phyloP scores from a whole-genome alignment of 1,284 basidiomycete species.

The Leccinum variabile region DNA sequence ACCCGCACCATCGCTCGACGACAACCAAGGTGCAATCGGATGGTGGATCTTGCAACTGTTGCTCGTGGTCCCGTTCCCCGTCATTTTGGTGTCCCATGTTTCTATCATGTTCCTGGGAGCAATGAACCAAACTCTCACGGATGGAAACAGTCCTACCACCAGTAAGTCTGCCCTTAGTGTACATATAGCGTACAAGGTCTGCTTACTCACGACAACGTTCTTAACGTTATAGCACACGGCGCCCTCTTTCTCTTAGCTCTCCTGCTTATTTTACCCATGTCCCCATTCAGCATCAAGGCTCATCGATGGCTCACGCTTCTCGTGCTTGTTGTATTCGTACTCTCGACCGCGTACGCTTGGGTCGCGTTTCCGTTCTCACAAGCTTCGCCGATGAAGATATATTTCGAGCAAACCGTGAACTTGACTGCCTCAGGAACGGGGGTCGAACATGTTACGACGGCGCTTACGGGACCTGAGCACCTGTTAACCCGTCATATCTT shows the following conservation, averaged over 20 bases:
- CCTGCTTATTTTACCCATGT: constrained; percentile 56
- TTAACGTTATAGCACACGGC: constrained; percentile 50
- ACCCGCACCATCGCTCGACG: constrained; percentile 15
- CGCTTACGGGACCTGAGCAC: constrained; percentile 47
- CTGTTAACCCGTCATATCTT: constrained; percentile 49
- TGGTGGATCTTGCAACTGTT: constrained; percentile 69
- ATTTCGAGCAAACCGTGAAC: constrained; percentile 61
- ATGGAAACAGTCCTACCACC: constrained; percentile 53
- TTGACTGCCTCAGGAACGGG: constrained; percentile 34
- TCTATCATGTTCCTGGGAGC: constrained; percentile 49
- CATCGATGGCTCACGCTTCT: constrained; percentile 47
- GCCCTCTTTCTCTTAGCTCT: constrained; percentile 46
- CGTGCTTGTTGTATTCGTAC: constrained; percentile 44
- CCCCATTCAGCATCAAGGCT: constrained; percentile 60
- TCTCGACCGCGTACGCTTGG: constrained; percentile 47
- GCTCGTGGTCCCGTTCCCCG: constrained; percentile 55
- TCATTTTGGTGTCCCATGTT: constrained; percentile 59
- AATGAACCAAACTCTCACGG: constrained; percentile 59
- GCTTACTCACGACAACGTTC: constrained; percentile 5
- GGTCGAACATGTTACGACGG: constrained; percentile 35
- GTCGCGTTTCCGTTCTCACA: constrained; percentile 62
- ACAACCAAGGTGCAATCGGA: constrained; percentile 41
- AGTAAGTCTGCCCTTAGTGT: constrained; percentile 41
- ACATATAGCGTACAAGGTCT: neutral
- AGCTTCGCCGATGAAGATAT: constrained; percentile 62